Conservation (phyloP, 1,284 basidiomycete species). For the Marasmius fiardii region DNA sequence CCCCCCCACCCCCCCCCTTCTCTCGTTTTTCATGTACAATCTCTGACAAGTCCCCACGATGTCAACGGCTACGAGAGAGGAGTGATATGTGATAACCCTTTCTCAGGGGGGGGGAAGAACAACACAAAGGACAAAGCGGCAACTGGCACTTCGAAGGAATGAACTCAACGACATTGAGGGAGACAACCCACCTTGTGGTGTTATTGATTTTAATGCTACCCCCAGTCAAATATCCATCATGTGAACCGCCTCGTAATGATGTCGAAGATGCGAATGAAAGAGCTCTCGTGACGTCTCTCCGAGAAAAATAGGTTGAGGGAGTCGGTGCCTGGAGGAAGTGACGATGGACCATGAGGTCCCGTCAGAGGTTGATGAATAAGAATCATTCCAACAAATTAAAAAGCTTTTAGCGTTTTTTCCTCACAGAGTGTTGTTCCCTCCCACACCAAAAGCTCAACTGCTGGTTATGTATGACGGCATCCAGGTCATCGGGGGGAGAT, state of each 20-base stretch:
- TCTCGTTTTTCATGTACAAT: no score
- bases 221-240: no score
- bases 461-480: constrained; percentile 17
- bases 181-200: constrained; percentile 32
- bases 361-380: no score
- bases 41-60: no score
- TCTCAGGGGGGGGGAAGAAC: no score
- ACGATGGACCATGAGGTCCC: neutral
- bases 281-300: constrained; percentile 56
- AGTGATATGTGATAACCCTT: constrained; percentile 6
- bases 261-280: constrained; percentile 35
- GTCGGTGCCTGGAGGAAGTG: constrained; percentile 14
- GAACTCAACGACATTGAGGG: no score
- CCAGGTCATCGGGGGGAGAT: constrained; percentile 43
- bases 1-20: no score
- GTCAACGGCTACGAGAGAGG: constrained; percentile 1
- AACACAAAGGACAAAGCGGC: neutral
- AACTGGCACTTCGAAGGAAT: neutral
- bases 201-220: constrained; percentile 28
- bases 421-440: constrained; percentile 18
- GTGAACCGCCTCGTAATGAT: constrained; percentile 34
- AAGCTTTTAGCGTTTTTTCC: constrained; percentile 8
- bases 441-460: no score
- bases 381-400: no score
- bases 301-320: constrained; percentile 27